phyloP scores from a whole-genome alignment of 192 early-diverging fungal species.

The Umbelopsis ramanniana region DNA sequence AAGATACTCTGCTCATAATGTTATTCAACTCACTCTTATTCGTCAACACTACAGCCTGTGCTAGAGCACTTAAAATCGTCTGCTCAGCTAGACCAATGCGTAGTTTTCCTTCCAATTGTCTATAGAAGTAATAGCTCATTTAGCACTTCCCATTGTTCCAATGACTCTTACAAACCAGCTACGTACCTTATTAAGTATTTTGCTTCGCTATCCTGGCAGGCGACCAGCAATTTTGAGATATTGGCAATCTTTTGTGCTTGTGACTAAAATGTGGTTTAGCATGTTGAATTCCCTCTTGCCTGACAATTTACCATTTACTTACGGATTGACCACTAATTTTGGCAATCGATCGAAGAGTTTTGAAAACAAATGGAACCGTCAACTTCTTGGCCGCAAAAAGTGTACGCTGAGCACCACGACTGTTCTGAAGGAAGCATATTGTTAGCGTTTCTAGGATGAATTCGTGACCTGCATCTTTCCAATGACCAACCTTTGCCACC shows the following conservation, averaged over 20 bases:
- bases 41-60: slow-evolving; percentile 77
- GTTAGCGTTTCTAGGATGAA: not conserved
- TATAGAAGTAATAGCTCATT: slow-evolving; percentile 27
- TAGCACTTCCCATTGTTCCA: not conserved
- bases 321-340: slow-evolving; percentile 74
- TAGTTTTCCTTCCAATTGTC: slow-evolving; percentile 90
- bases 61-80: slow-evolving; percentile 86
- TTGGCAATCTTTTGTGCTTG: slow-evolving; percentile 76
- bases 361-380: slow-evolving; percentile 81
- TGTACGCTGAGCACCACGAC: slow-evolving; percentile 84
- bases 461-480: not conserved
- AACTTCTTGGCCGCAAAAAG: slow-evolving; percentile 82
- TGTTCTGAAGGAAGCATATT: slow-evolving; percentile 41
- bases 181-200: slow-evolving; percentile 82
- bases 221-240: slow-evolving; percentile 77
- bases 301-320: slow-evolving; percentile 22
- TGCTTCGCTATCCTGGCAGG: slow-evolving; percentile 79
- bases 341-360: slow-evolving; percentile 87
- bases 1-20: not conserved
- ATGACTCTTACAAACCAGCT: not conserved
- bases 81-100: slow-evolving; percentile 96
- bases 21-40: slow-evolving; percentile 44
- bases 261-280: slow-evolving; percentile 52
- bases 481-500: slow-evolving; percentile 73
- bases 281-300: not conserved